These are phyloP conservation scores for Malassezia furfur DNA, from an alignment of 1,284 basidiomycete genomes.

Conservation along the genomic window DNA sequence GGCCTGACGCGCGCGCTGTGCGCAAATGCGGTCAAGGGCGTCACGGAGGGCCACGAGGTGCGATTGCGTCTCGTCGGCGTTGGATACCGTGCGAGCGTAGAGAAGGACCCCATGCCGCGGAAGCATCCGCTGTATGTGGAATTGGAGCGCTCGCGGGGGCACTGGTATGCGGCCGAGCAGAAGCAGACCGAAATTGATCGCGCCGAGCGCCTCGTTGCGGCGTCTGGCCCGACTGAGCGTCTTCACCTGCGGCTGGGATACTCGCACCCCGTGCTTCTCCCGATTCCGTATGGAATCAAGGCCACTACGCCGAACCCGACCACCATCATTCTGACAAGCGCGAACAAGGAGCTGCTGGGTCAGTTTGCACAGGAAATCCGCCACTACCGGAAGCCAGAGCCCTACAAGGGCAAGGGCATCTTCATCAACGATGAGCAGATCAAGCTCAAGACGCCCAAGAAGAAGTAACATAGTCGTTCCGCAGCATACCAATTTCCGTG, in stretches of 20 bases:
- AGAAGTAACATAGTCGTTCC: slow-evolving; percentile 60
- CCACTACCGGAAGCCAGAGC: slow-evolving; percentile 78
- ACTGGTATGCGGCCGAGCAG: slow-evolving; percentile 27
- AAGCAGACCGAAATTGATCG: slow-evolving; percentile 25
- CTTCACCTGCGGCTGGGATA: slow-evolving; percentile 59
- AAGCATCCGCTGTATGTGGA: slow-evolving; percentile 27
- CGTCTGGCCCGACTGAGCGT: slow-evolving; percentile 21
- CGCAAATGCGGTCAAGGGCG: slow-evolving; percentile 77
- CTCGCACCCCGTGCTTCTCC: slow-evolving; percentile 74
- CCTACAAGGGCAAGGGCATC: slow-evolving; percentile 80
- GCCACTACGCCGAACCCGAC: slow-evolving; percentile 51
- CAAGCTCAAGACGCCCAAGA: slow-evolving; percentile 81
- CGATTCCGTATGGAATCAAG: slow-evolving; percentile 56
- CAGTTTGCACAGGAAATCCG: slow-evolving; percentile 79
- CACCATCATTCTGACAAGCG: slow-evolving; percentile 52
- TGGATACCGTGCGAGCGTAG: slow-evolving; percentile 79
- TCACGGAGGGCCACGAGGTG: slow-evolving; percentile 74
- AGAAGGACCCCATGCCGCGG: slow-evolving; percentile 60
- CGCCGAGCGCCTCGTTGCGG: slow-evolving; percentile 15
- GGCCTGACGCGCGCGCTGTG: slow-evolving; percentile 82
- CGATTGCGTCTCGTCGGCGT: slow-evolving; percentile 85
- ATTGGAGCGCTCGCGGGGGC: slow-evolving; percentile 17
- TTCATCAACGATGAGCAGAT: slow-evolving; percentile 83
- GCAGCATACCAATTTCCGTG: slow-evolving; percentile 1
- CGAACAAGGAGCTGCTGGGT: slow-evolving; percentile 60